Evolutionary conservation across 108 stramenopile species (phyloP).

Genomic region (Cylindrotheca fusiformis): DNA sequence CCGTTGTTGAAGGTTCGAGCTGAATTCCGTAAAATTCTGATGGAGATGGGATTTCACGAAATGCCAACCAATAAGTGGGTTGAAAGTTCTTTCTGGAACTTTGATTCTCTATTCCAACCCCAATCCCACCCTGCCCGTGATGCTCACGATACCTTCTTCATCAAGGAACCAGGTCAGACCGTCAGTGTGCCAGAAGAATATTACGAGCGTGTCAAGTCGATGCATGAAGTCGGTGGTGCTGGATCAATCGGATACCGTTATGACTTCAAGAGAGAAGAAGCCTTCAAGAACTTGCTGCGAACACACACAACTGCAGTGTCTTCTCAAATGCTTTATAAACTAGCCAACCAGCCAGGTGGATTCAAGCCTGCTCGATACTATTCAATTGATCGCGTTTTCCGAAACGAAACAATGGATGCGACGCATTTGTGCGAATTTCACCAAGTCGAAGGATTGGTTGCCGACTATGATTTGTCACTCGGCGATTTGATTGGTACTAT

Average conservation of each 20-base stretch:
- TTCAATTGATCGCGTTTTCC: conserved; percentile 98
- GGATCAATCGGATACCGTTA: conserved; percentile 97
- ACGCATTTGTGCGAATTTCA: conserved; percentile 99
- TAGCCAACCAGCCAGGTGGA: conserved; percentile 94
- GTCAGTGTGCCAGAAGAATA: conserved; percentile 93
- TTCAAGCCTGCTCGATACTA: conserved; percentile 97
- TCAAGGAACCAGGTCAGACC: conserved; percentile 91
- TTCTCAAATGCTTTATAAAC: conserved; percentile 94
- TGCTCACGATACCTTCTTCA: conserved; percentile 99
- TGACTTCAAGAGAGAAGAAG: conserved; percentile 93
- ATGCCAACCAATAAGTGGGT: conserved; percentile 99
- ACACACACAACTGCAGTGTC: conserved; percentile 99
- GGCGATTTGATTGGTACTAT: conserved; percentile 98
- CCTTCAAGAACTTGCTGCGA: conserved; percentile 95
- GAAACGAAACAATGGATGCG: conserved; percentile 99
- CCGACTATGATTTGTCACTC: conserved; percentile 96
- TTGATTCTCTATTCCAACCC: conserved; percentile 99
- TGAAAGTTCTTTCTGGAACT: conserved; percentile 99
- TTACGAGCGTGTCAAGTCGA: conserved; percentile 95
- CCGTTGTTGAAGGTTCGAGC: conserved; percentile 96
- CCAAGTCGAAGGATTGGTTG: conserved; percentile 99
- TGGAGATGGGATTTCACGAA: conserved; percentile 99
- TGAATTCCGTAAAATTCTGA: conserved; percentile 94
- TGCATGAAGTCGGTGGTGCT: conserved; percentile 94
- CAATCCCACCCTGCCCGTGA: conserved; percentile 99